Base-by-base conservation (phyloP, 1,284 basidiomycete genomes). In the Malassezia sympodialis region DNA sequence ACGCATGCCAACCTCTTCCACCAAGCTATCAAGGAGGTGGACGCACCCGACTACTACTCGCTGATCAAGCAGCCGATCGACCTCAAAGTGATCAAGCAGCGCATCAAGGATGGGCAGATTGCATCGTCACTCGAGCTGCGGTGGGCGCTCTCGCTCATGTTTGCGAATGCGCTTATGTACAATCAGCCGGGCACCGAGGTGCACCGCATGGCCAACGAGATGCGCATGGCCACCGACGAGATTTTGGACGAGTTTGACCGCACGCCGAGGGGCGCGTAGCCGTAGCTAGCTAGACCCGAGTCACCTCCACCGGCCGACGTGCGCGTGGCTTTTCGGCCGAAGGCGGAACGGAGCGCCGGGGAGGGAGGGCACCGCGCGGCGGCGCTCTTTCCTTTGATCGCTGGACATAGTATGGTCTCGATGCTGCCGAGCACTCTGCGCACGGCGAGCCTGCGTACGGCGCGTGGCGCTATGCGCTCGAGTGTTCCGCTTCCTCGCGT, bases 1-100 rank as follows among this genome's bases (percentile, higher is more conserved):
- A 69, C 66, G 14, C 69, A 73, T 56, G 69, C 65, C 17, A 72
- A 69, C 51, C 58, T 73, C 17, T 73, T 73, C 48, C 64, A 73
- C 39, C 60, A 64, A 7, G 58, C 66, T n/a, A 69, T 72, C 62
- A 73, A 69, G 58, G 68, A 69, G 49, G 49, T 39, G 23, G 69
- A 72, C 46, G 69, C 69, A 6, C 69, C 69, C 0, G 65, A 71
- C 58, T 72, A 72, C 58, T 71, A 72, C 14, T 50, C 51, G 23
- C 52, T 72, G 11, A 60, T 72, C 49, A 60, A 60, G 37, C 59
- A 66, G 24, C 68, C 69, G 26, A 57, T 72, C 14, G 69, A 72
- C 43, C 60, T 73, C 41, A 70, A 70, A 42, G 61, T 65, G 28
- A 73, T 73, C 59, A 66, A 66, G 46, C 53, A 62, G 14, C 46